These are phyloP conservation scores for Neonothopanus nambi DNA, from an alignment of 1,284 basidiomycete species.

Conservation along the genomic window DNA sequence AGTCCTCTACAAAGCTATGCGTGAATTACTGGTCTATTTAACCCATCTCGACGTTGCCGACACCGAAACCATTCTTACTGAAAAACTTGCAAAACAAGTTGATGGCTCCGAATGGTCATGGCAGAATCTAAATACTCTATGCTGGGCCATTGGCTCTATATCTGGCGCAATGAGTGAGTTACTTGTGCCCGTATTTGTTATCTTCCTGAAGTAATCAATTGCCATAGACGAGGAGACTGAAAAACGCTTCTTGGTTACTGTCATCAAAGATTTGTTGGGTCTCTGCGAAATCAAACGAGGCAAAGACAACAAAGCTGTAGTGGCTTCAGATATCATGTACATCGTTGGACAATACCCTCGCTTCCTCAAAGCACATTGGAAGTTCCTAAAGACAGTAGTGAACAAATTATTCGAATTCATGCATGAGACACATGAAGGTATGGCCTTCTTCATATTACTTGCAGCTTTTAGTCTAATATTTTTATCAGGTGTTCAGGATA, in stretches of 20 bases:
- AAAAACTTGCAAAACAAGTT: conserved; percentile 96
- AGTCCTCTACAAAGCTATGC: conserved; percentile 98
- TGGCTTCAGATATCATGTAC: conserved; percentile 99
- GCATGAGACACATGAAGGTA: conserved; percentile 99
- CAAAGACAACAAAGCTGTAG: conserved; percentile 99
- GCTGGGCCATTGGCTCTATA: conserved; percentile 99
- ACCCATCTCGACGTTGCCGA: conserved; percentile 97
- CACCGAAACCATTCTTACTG: conserved; percentile 95
- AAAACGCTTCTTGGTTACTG: conserved; percentile 98
- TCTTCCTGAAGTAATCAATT: conserved; percentile 14
- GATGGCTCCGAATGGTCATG: conserved; percentile 99
- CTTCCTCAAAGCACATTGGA: conserved; percentile 99
- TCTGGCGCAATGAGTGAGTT: conserved; percentile 97
- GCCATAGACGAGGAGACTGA: conserved; percentile 92
- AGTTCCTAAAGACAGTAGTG: conserved; percentile 99
- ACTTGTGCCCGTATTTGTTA: neutral
- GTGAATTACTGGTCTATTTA: conserved; percentile 94
- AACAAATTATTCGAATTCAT: conserved; percentile 99
- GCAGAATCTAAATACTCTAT: conserved; percentile 98
- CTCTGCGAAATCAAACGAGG: conserved; percentile 98
- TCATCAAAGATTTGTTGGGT: conserved; percentile 98
- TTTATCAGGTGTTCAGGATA: conserved; percentile 92
- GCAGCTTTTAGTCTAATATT: conserved; percentile 2
- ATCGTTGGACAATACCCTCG: conserved; percentile 99
- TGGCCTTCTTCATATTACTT: conserved; percentile 15